A percentile compares a stretch with the other conserved stretches of the same genome.
These are phyloP conservation scores for Dictyostelium firmibasis DNA, from an alignment of 78 protist genomes.

Conservation along the genomic window DNA sequence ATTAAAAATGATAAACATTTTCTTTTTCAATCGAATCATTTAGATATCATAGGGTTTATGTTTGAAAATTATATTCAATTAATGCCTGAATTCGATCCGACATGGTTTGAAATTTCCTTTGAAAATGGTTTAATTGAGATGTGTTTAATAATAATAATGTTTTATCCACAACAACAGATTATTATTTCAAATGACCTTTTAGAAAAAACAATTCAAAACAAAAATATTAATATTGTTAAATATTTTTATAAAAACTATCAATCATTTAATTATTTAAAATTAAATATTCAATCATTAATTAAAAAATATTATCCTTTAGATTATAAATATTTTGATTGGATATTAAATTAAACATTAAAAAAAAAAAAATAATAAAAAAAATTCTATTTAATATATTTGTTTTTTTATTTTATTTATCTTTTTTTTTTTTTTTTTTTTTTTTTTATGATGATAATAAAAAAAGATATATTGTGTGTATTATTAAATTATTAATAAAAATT, in stretches of 20 bases:
- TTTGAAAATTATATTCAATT: neutral
- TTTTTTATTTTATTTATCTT: neutral
- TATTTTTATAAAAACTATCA: neutral
- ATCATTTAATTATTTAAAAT: neutral
- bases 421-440: neutral
- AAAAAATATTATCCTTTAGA: neutral
- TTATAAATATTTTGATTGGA: slow-evolving; percentile 13
- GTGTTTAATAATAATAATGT: neutral
- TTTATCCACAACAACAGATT: neutral
- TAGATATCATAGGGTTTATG: neutral
- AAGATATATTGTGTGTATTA: neutral
- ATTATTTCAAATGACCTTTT: neutral
- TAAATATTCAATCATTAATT: neutral
- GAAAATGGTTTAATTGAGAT: neutral
- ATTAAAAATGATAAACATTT: neutral
- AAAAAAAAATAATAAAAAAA: neutral
- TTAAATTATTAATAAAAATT: neutral
- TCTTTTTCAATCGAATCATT: neutral
- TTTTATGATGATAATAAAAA: no score
- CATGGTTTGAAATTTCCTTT: neutral
- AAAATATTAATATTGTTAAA: neutral
- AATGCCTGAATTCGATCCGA: neutral
- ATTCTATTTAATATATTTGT: neutral
- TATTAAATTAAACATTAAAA: neutral
- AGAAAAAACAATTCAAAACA: neutral